These are phyloP conservation scores for Solanum sitiens DNA, from an alignment of 257 asterid species.

Conservation along the genomic window DNA sequence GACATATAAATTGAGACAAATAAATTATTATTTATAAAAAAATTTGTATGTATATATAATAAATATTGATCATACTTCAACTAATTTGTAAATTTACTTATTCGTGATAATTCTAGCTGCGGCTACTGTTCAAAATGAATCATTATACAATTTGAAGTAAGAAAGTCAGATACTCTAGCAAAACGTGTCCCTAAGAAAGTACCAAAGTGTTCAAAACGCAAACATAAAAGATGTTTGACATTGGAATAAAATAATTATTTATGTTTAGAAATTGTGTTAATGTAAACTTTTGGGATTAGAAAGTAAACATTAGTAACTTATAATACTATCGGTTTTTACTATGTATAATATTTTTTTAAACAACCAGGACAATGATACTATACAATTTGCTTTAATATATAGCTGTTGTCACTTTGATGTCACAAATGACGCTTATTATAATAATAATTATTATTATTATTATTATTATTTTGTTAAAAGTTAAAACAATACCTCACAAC, in stretches of 20 bases:
- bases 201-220: neutral
- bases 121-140: no score
- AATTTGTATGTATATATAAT: no score
- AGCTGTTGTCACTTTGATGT: neutral
- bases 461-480: neutral
- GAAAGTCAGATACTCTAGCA: neutral
- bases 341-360: neutral
- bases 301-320: neutral
- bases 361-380: neutral
- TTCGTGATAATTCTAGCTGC: no score
- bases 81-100: no score
- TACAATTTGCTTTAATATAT: neutral
- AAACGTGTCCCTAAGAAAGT: neutral
- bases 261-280: neutral
- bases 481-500: no score
- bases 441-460: no score
- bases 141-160: neutral
- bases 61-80: fast-evolving
- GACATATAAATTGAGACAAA: no score
- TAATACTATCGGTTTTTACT: neutral
- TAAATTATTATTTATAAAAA: no score
- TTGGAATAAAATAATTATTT: neutral
- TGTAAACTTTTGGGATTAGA: neutral
- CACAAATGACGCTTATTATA: neutral
- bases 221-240: neutral